Evolutionary conservation across 768 basidiomycete species (phyloP).

Genomic region (Tricholoma furcatifolium): DNA sequence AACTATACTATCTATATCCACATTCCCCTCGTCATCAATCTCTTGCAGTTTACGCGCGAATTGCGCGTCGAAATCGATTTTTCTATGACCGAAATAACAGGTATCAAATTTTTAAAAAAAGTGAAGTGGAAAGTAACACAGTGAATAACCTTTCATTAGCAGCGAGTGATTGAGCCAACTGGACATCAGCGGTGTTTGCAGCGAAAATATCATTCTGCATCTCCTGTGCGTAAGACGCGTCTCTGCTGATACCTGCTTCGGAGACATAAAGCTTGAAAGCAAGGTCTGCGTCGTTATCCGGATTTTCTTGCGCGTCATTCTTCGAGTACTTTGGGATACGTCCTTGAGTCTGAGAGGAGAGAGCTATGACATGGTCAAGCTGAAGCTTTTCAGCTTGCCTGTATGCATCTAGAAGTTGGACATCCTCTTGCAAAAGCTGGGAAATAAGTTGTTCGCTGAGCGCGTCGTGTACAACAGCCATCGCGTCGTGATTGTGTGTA

Average conservation of each 20-base stretch:
- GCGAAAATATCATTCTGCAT: slow-evolving; percentile 28
- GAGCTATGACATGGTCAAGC: slow-evolving; percentile 26
- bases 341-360: slow-evolving; percentile 24
- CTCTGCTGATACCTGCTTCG: slow-evolving; percentile 27
- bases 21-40: slow-evolving; percentile 23
- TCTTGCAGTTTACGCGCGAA: slow-evolving; percentile 34
- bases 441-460: slow-evolving; percentile 32
- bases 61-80: slow-evolving; percentile 31
- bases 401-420: slow-evolving; percentile 19
- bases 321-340: slow-evolving; percentile 21
- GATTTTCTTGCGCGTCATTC: not conserved
- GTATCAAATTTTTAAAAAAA: not conserved
- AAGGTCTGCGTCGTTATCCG: slow-evolving; percentile 24
- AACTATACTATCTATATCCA: slow-evolving; percentile 23
- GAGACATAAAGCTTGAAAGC: slow-evolving; percentile 27
- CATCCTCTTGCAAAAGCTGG: slow-evolving; percentile 31
- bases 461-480: slow-evolving; percentile 19
- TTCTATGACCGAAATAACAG: slow-evolving; percentile 20
- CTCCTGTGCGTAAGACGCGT: slow-evolving; percentile 30
- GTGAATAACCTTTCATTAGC: slow-evolving; percentile 25
- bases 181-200: slow-evolving; percentile 22
- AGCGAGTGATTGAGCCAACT: slow-evolving; percentile 35
- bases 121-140: too few relatives aligned
- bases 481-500: not conserved
- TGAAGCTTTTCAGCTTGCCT: slow-evolving; percentile 33